Base-by-base conservation (phyloP, 2,329 filamentous ascomycete genomes). In the Penicillium janthinellum region DNA sequence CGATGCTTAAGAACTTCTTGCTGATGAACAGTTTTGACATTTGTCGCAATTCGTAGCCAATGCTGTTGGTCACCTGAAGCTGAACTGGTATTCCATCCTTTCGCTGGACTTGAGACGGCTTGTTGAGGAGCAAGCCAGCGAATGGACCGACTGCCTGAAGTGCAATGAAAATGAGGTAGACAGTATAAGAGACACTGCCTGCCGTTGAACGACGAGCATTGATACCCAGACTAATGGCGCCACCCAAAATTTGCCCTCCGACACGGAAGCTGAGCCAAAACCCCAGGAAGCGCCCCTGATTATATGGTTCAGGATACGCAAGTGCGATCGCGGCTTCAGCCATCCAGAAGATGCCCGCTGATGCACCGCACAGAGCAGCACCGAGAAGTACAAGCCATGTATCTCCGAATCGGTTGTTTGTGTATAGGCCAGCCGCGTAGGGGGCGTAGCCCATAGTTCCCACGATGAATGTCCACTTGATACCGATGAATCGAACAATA, bases 291-390 rank as follows among this genome's bases (percentile, higher is more conserved):
- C 82, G 82, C 0, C 87, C 88, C 55, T 84, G 83, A 50, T 89
- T 89, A 69, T 84, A 86, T 0, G 88, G 87, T 66, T 91, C 89
- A 0, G 89, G 88, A 64, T 92, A 92, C 0, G 86, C 82, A 20
- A 91, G 84, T 0, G 88, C 88, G 58, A 92, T 90, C 0, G 89
- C 88, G 0, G 87, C 87, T 74, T 92, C 89, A 0, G 88, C 85
- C 80, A 87, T 87, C 89, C 89, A 92, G 73, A 91, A 91, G 0
- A 91, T 79, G 0, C 89, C 89, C 0, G 89, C 89, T 0, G 86
- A 88, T 35, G 90, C 81, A 17, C 89, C 89, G 63, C 89, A 91
- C 0, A 89, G 77, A 0, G 87, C 87, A 0, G 87, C 88, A 0
- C 88, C 89, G 8, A 91, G 73, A 0, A 91, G 79, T 0, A 87